These are phyloP conservation scores for Thalassiosira gravida DNA, from an alignment of 352 stramenopile species.

Conservation along the genomic window DNA sequence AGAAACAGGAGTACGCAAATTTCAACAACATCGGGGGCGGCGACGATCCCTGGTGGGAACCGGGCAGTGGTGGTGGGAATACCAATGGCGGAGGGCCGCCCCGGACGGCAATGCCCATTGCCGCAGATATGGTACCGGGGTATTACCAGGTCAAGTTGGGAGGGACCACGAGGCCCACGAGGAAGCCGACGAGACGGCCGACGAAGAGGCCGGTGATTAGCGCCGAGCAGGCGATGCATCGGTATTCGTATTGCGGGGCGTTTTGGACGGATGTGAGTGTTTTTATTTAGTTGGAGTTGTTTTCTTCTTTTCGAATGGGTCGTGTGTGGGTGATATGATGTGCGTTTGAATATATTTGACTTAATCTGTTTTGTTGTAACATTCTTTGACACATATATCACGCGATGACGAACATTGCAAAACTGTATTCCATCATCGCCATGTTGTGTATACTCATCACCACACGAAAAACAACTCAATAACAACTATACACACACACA, in stretches of 20 bases:
- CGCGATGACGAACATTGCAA: too few species aligned
- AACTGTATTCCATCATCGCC: too few species aligned
- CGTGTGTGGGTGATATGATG: too few species aligned
- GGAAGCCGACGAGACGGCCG: constrained; percentile 35
- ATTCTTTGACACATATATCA: too few species aligned
- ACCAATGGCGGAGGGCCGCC: neutral
- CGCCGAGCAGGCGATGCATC: constrained; percentile 63
- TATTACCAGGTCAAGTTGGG: constrained; percentile 45
- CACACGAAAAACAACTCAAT: too few species aligned
- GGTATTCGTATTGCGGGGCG: constrained; percentile 55
- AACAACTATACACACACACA: constrained; percentile 3
- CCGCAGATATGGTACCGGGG: constrained; percentile 24
- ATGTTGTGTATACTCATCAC: too few species aligned
- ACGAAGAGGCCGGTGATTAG: constrained; percentile 53
- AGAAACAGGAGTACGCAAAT: constrained; percentile 16
- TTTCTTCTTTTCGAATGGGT: too few species aligned
- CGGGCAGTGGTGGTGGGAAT: constrained; percentile 6
- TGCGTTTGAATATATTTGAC: constrained; percentile 13
- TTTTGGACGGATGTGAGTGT: constrained; percentile 60
- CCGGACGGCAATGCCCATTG: constrained; percentile 6
- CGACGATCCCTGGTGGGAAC: constrained; percentile 16
- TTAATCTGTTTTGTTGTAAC: too few species aligned
- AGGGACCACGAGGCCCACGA: constrained; percentile 28
- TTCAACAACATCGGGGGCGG: constrained; percentile 12
- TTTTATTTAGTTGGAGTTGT: too few species aligned